A percentile compares a stretch with the other conserved stretches of the same genome.
Evolutionary conservation across 2,329 filamentous ascomycete species (phyloP).

Genomic region (Xylaria sp.): DNA sequence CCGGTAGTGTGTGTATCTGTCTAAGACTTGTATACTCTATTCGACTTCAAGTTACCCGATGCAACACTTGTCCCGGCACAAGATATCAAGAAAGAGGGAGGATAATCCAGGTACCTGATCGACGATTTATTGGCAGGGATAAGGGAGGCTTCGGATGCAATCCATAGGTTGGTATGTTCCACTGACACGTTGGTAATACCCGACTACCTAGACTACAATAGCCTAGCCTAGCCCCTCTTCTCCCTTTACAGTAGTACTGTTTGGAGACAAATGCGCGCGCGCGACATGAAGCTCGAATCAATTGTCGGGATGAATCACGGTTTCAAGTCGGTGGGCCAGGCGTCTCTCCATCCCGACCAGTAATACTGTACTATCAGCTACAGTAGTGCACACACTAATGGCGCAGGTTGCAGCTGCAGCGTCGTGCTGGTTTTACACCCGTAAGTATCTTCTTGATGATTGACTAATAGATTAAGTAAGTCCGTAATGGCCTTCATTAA

Average conservation of each 20-base stretch:
- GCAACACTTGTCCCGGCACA: too few species aligned
- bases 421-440: too few species aligned
- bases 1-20: background rate
- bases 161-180: background rate
- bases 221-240: background rate
- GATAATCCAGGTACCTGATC: constrained; percentile 7
- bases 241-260: background rate
- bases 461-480: too few species aligned
- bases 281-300: constrained; percentile 11
- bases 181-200: background rate
- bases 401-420: too few species aligned
- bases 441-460: too few species aligned
- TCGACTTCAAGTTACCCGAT: too few species aligned
- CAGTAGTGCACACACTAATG: too few species aligned
- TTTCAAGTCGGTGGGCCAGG: constrained; percentile 33
- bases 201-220: background rate
- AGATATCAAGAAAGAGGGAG: background rate
- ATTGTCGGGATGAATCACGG: constrained; percentile 9
- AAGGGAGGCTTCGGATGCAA: background rate
- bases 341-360: background rate
- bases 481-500: too few species aligned
- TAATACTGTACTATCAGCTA: too few species aligned
- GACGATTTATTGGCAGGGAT: background rate
- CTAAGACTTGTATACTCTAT: too few species aligned
- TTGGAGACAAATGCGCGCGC: constrained; percentile 1